These are phyloP conservation scores for Pestalotiopsis sp. DNA, from an alignment of 2,329 filamentous ascomycete genomes.

Conservation along the genomic window DNA sequence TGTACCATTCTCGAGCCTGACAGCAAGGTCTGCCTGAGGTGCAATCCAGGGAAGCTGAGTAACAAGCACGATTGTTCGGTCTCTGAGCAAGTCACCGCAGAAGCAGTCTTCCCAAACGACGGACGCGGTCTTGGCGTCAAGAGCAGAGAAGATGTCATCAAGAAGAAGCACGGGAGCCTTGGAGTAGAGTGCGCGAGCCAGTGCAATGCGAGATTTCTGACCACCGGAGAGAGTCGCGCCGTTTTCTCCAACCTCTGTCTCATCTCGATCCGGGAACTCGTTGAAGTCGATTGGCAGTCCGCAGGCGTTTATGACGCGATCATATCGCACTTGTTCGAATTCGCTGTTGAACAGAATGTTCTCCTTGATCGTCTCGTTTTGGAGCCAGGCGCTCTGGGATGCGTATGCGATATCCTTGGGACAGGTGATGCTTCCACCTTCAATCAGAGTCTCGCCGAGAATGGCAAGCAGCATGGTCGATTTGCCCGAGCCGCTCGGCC, in stretches of 20 bases:
- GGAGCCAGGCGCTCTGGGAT: conserved; percentile 58
- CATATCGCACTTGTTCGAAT: conserved; percentile 54
- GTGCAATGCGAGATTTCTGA: conserved; percentile 55
- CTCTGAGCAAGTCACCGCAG: conserved; percentile 52
- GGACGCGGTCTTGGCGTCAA: conserved; percentile 59
- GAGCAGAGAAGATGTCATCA: conserved; percentile 60
- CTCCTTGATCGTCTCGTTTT: conserved; percentile 54
- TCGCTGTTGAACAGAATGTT: conserved; percentile 56
- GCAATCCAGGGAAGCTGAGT: conserved; percentile 57
- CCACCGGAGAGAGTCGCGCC: conserved; percentile 57
- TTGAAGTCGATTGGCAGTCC: conserved; percentile 51
- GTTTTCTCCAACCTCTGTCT: conserved; percentile 54
- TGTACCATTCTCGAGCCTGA: conserved; percentile 46
- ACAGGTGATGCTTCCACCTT: conserved; percentile 46
- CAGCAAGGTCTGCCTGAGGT: conserved; percentile 47
- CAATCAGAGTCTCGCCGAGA: conserved; percentile 54
- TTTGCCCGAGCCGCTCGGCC: conserved; percentile 57
- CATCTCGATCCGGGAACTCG: conserved; percentile 50
- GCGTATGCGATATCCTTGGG: conserved; percentile 56
- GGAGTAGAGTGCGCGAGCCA: conserved; percentile 59
- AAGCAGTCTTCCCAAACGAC: conserved; percentile 59
- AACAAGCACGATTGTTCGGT: conserved; percentile 56
- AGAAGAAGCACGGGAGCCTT: conserved; percentile 54
- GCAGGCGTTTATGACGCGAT: conserved; percentile 55
- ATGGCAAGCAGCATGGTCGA: conserved; percentile 55